phyloP scores from a whole-genome alignment of 2,329 filamentous ascomycete genomes.

The Coniochaeta prunicola region DNA sequence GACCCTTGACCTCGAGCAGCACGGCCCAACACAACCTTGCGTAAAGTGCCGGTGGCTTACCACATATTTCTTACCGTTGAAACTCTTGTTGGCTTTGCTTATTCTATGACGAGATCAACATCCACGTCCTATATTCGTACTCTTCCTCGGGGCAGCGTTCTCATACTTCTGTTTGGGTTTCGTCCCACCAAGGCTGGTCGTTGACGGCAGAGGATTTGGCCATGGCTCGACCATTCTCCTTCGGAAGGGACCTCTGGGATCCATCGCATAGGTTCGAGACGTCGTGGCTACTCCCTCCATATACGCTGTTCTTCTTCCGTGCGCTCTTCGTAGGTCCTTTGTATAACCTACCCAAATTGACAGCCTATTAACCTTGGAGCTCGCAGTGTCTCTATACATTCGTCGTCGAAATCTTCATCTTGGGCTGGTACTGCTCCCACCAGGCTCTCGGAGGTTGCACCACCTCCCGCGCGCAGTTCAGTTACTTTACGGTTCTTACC shows the following conservation, averaged over 20 bases:
- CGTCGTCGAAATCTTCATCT: slow-evolving; percentile 59
- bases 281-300: slow-evolving; percentile 71
- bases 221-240: slow-evolving; percentile 19
- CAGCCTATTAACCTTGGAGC: neutral
- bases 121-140: neutral
- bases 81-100: neutral
- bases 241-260: slow-evolving; percentile 39
- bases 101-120: neutral
- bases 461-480: slow-evolving; percentile 53
- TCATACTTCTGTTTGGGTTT: neutral
- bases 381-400: slow-evolving; percentile 61
- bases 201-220: neutral
- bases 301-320: slow-evolving; percentile 50
- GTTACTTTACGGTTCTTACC: slow-evolving; percentile 75
- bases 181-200: neutral
- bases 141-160: neutral
- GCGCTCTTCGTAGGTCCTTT: slow-evolving; percentile 40
- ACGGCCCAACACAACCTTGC: neutral
- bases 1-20: neutral
- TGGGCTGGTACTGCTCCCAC: slow-evolving; percentile 57
- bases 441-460: slow-evolving; percentile 32
- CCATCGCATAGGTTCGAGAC: slow-evolving; percentile 64
- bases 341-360: neutral
- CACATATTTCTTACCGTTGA: neutral
- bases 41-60: neutral